Evolutionary conservation across 257 asterid genomes (phyloP), one percentile per base, ranked within the genome.

Genomic region (Vinca minor): DNA sequence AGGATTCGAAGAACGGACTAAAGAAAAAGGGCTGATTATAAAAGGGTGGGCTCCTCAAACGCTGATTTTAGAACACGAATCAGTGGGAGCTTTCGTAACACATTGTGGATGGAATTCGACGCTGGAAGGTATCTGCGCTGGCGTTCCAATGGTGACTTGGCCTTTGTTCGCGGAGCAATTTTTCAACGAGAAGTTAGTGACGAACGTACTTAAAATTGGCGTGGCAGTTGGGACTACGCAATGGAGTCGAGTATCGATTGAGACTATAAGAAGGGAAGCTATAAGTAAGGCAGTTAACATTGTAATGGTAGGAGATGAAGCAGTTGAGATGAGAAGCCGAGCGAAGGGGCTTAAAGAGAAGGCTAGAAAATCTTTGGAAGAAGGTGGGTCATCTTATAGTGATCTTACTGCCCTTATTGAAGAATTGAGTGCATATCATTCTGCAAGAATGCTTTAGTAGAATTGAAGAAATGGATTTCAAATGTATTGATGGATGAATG

Each of bases 1-100:
- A 29, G 93, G 93, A 41, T 90, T 82, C 5, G 85, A 79, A 60
- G 82, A 77, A 35, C 85, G 87, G 58, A 87, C 85, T 53, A 67
- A 14, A 0, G n/a, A 66, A 0, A 87, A 52, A 67, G 95, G 94
- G 13, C 5, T 87, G 8, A 72, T 87, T 32, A 76, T 89, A 64
- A 79, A 76, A 49, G 94, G 94, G 2, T 87, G 95, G 95, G 95
- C 94, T 0, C 93, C 90, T 4, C 95, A 84, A 49, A 34, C 7
- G 38, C 7, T 75, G 79, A 84, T 84, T 61, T 78, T 84, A 31
- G 76, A 70, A 4, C 82, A 84, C 25, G 48, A 63, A 34, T 35
- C 82, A 0, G 21, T 69, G 0, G 91, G 82, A 7, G 79, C 72
- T 4, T 84, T 81, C 31, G 70, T 84, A 23, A 84, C 84, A 0